Percentiles rank a stretch among this genome's conserved stretches.
Conservation (phyloP, 2,329 filamentous ascomycete genomes). For the Simplicillium aogashimaense region DNA sequence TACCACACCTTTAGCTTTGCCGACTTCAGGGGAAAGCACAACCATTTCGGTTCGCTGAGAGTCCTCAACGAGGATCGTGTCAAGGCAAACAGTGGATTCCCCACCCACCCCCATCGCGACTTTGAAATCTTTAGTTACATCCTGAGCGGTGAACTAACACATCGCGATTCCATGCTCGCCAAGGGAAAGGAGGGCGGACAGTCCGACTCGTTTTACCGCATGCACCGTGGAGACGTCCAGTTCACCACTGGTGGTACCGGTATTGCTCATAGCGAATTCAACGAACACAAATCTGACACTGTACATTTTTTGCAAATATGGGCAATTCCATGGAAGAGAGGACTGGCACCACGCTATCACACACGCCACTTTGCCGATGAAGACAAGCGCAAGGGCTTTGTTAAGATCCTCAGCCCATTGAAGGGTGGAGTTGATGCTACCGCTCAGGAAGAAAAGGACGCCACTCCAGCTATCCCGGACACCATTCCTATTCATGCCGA, state of each 20-base stretch:
- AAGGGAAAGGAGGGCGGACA: slow-evolving; percentile 51
- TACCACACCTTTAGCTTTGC: slow-evolving; percentile 85
- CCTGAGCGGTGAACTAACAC: slow-evolving; percentile 75
- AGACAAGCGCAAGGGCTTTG: slow-evolving; percentile 59
- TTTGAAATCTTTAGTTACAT: slow-evolving; percentile 89
- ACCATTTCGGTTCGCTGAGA: slow-evolving; percentile 64
- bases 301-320: slow-evolving; percentile 87
- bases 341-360: slow-evolving; percentile 66
- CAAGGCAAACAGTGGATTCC: slow-evolving; percentile 63
- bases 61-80: slow-evolving; percentile 89
- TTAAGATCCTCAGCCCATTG: slow-evolving; percentile 67
- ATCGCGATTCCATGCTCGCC: slow-evolving; percentile 75
- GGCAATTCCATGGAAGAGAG: slow-evolving; percentile 67
- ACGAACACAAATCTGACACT: slow-evolving; percentile 59
- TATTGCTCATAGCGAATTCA: slow-evolving; percentile 74
- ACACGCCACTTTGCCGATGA: slow-evolving; percentile 64
- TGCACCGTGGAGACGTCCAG: slow-evolving; percentile 75
- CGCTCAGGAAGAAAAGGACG: slow-evolving; percentile 51
- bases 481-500: slow-evolving; percentile 80
- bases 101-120: slow-evolving; percentile 75
- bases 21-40: slow-evolving; percentile 55
- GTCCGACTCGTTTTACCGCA: slow-evolving; percentile 56
- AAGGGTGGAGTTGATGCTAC: slow-evolving; percentile 56
- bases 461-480: slow-evolving; percentile 48
- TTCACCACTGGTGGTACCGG: slow-evolving; percentile 82